Evolutionary conservation across 2,329 filamentous ascomycete genomes (phyloP).

Genomic region (Colletotrichum filicis): DNA sequence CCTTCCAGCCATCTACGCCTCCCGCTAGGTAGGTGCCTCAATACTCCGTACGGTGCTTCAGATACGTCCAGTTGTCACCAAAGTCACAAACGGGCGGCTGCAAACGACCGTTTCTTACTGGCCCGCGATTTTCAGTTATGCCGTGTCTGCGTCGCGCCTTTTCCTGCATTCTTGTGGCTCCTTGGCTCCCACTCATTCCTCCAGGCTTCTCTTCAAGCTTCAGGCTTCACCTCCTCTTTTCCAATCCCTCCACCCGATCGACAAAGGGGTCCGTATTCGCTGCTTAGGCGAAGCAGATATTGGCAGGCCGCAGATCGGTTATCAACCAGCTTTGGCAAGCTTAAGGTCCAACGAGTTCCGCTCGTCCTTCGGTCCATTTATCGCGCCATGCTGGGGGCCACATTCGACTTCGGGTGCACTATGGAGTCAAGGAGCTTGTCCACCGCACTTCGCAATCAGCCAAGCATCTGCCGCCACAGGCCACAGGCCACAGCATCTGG

Average conservation of each 20-base stretch:
- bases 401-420: background rate
- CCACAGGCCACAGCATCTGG: too few species aligned
- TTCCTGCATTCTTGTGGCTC: background rate
- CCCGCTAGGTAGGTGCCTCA: background rate
- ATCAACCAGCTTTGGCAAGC: background rate
- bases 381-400: constrained; percentile 26
- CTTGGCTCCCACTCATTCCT: background rate
- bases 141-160: background rate
- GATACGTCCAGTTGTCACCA: background rate
- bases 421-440: background rate
- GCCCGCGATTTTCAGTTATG: background rate
- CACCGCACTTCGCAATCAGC: constrained; percentile 9
- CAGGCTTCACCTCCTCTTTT: constrained; percentile 10
- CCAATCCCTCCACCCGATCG: constrained; percentile 14
- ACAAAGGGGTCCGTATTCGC: constrained; percentile 13
- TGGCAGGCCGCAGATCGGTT: background rate
- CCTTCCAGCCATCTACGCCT: background rate
- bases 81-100: background rate
- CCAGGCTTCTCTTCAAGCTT: too few species aligned
- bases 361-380: constrained; percentile 27
- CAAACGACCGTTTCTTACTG: constrained; percentile 7
- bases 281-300: background rate
- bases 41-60: too few species aligned
- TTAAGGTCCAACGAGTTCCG: constrained; percentile 8
- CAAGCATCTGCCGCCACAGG: constrained; percentile 5